Evolutionary conservation across 179 eudicot species (phyloP).

Genomic region (Drosera spatulata): DNA sequence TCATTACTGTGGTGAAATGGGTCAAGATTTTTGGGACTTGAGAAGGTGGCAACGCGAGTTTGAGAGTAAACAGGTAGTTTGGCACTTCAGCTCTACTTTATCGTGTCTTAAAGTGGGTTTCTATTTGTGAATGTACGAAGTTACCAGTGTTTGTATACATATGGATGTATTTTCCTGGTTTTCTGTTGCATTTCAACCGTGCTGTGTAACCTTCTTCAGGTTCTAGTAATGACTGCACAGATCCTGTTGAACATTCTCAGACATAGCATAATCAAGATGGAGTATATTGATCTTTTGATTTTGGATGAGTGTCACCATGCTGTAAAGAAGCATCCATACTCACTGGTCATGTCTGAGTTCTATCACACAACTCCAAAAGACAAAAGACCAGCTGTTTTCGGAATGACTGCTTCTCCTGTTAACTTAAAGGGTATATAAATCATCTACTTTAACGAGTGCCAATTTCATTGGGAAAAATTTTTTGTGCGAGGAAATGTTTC

Average conservation of each 20-base stretch:
- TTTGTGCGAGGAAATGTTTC: too few species aligned
- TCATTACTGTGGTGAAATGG: conserved; percentile 99
- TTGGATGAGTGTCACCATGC: conserved; percentile 99
- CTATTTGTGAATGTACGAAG: too few species aligned
- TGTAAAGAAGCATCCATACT: conserved; percentile 98
- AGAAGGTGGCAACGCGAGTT: conserved; percentile 97
- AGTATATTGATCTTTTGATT: conserved; percentile 77
- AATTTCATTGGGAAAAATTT: too few species aligned
- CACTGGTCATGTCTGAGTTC: conserved; percentile 97
- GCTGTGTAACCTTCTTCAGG: conserved; percentile 26
- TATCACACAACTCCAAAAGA: conserved; percentile 93
- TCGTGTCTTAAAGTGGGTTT: too few species aligned
- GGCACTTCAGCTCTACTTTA: background rate
- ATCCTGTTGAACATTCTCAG: conserved; percentile 93
- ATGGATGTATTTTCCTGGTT: too few species aligned
- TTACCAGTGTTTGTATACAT: too few species aligned
- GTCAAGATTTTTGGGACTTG: conserved; percentile 98
- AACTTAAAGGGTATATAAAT: conserved; percentile 74
- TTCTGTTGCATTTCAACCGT: too few species aligned
- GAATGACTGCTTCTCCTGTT: conserved; percentile 99
- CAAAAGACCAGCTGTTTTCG: conserved; percentile 88
- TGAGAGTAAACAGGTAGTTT: conserved; percentile 77
- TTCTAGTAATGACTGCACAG: conserved; percentile 98
- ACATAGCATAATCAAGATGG: conserved; percentile 97
- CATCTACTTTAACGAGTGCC: background rate